Base-by-base conservation (phyloP, 441 rosid genomes). In the Brassica hybrid region DNA sequence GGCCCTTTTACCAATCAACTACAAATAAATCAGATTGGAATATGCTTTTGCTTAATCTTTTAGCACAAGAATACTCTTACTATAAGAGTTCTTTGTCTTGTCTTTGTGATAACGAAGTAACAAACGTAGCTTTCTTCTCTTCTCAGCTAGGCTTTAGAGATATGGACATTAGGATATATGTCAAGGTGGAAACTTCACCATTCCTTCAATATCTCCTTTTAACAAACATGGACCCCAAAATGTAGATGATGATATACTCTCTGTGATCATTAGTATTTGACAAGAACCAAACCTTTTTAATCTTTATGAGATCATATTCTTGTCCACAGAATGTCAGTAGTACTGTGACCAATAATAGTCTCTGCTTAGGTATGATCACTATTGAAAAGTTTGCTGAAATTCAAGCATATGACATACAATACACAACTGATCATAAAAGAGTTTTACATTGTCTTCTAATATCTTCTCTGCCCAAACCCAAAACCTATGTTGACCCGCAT, bases 401-500 rank as follows among this genome's bases (percentile, higher is more conserved):
- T 10, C 16, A 59, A 58, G 64, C 67, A 71, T 57, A 57, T 21
- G n/a, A n/a, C n/a, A n/a, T n/a, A 18, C 52, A 48, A 21, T 57
- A 65, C 73, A 71, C 68, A 25, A 58, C 12, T 77, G 6, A 71
- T 45, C 50, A 5, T 7, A 27, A 54, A 11, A 25, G 32, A 66
- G 77, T 72, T 67, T 72, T 67, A 72, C 77, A 60, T 67, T 16
- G 81, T 72, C 77, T 72, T 67, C 73, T 67, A 78, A 16, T 38
- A 1, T 11, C 50, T 64, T 11, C 81, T 78, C 77, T 23, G 72
- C 81, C 19, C 74, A 78, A 72, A 67, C 58, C 73, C 69, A 72
- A 72, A 78, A 78, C 25, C 81, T 78, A 67, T 50, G 32, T 72
- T 36, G 77, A 48, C 77, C 81, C 34, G 48, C 61, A 66, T 43